Base-by-base conservation (phyloP, 2,329 filamentous ascomycete species). In the Stemphylium lycopersici region DNA sequence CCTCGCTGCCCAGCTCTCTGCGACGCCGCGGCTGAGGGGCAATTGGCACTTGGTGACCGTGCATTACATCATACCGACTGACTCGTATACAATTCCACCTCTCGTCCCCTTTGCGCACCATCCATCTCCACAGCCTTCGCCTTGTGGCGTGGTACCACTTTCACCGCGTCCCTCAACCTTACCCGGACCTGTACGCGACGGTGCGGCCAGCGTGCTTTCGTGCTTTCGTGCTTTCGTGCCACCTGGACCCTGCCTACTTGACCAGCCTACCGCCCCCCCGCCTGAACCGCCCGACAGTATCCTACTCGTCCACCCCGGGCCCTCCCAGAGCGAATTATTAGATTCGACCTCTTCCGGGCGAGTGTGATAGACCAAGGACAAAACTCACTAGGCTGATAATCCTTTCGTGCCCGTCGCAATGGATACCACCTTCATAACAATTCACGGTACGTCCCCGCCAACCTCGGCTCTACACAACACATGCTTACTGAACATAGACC, bases 361-460 rank as follows among this genome's bases (percentile, higher is more conserved):
- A 53, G 47, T 58, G 66, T 65, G 61, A 64, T 57, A 55, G 62
- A 67, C 16, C 22, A 36, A 24, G 15, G 18, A 42, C 16, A 34
- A 26, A 3, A 33, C 31, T 8, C 22, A 4, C 13, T 26, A 41
- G 22, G 3, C 26, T 12, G 20, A 20, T 32, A 34, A n/a, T 13
- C 18, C 15, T 33, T 40, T 18, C 24, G 41, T 36, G 44, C 39
- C 49, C 42, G 55, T 53, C 60, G 62, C 54, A 43, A 74, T 74
- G 90, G 90, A 93, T 77, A 89, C 89, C 64, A 95, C 91, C 29
- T 96, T 96, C 78, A 95, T 96, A 79, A 92, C 90, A 64, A 95
- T 96, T 71, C 91, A 95, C 73, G 91, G 91, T 90, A 78, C 79
- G 87, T 58, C 51, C 10, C 16, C 45, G 55, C 45, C 45, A 38